Conservation (phyloP, 148 eudicot genomes). For the Polygonum aviculare region DNA sequence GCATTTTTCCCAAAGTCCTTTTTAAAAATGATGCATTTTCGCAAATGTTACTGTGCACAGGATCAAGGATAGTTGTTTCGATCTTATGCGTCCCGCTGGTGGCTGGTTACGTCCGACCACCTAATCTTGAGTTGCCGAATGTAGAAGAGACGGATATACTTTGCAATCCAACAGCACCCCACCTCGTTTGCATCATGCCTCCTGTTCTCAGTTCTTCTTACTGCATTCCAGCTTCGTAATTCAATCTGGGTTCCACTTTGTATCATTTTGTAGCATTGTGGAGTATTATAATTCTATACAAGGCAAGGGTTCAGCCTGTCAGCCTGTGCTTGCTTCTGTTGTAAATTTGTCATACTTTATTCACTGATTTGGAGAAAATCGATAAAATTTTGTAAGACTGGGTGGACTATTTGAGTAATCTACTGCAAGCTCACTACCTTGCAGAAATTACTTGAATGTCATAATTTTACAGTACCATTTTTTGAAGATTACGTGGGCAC, state of each 20-base stretch:
- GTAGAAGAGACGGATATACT: constrained; percentile 61
- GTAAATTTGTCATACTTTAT: constrained; percentile 1
- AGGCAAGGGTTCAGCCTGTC: background rate
- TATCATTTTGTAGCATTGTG: constrained; percentile 6
- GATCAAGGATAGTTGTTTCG: constrained; percentile 77
- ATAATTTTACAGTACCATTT: background rate
- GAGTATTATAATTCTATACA: background rate
- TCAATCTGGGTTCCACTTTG: background rate
- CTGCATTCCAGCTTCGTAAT: constrained; percentile 53
- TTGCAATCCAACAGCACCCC: constrained; percentile 94
- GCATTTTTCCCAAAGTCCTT: no score
- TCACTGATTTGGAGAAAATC: background rate
- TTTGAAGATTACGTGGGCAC: background rate
- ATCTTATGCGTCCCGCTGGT: constrained; percentile 74
- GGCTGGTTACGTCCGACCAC: constrained; percentile 92
- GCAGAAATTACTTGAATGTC: background rate
- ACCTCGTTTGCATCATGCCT: constrained; percentile 85
- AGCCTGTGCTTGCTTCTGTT: constrained; percentile 1
- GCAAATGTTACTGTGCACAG: constrained; percentile 26
- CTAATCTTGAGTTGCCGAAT: constrained; percentile 69
- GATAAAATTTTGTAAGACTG: background rate
- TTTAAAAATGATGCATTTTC: background rate
- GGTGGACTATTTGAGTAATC: background rate
- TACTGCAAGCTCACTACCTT: background rate
- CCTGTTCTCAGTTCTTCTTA: constrained; percentile 85